A percentile compares a stretch with the other conserved stretches of the same genome.
Conservation (phyloP, 768 basidiomycete species). For the Melanogaster broomeanus region DNA sequence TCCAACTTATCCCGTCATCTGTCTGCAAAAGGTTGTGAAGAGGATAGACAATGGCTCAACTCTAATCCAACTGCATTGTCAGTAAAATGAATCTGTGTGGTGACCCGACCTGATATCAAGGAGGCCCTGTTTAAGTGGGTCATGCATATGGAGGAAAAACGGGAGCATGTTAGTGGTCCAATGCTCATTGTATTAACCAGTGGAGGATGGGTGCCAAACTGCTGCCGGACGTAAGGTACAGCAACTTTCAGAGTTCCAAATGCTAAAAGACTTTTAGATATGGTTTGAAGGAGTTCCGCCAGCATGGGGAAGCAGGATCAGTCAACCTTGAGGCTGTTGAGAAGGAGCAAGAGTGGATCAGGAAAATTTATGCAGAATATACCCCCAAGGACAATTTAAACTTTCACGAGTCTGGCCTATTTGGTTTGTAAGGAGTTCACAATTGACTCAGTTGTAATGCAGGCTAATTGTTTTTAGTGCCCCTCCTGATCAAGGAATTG, state of each 20-base stretch:
- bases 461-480: slow-evolving; percentile 9
- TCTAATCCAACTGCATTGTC: slow-evolving; percentile 28
- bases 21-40: neutral
- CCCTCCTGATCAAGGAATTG: too few species aligned
- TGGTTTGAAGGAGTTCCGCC: neutral
- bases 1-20: neutral
- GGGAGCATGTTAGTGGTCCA: slow-evolving; percentile 17
- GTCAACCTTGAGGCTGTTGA: slow-evolving; percentile 24
- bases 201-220: slow-evolving; percentile 29
- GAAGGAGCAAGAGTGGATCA: slow-evolving; percentile 17
- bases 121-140: slow-evolving; percentile 35
- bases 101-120: slow-evolving; percentile 35
- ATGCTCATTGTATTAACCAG: slow-evolving; percentile 13
- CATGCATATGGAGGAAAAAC: slow-evolving; percentile 31
- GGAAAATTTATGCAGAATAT: slow-evolving; percentile 20
- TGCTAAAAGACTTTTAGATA: neutral
- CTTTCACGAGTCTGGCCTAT: neutral
- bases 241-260: neutral
- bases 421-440: slow-evolving; percentile 1
- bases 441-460: neutral
- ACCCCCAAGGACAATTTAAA: slow-evolving; percentile 14
- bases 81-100: slow-evolving; percentile 28
- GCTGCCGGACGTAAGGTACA: slow-evolving; percentile 20
- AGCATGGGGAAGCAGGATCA: slow-evolving; percentile 33
- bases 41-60: slow-evolving; percentile 7